phyloP scores from a whole-genome alignment of 2,329 filamentous ascomycete species.

The Penicillium polonicum region DNA sequence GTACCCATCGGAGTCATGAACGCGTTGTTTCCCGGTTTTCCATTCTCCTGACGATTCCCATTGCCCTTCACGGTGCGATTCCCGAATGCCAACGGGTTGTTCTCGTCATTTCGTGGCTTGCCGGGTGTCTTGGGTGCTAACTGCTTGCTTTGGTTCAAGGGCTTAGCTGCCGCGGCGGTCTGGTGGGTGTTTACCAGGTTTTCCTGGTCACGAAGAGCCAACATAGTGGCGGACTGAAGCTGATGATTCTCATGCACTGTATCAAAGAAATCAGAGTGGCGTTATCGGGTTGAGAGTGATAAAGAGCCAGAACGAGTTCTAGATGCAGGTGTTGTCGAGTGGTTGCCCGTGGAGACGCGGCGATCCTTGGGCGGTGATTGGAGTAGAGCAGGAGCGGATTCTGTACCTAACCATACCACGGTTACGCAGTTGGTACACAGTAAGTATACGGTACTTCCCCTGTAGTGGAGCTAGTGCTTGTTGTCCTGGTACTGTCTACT shows the following conservation, averaged over 20 bases:
- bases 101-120: constrained; percentile 84
- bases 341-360: constrained; percentile 44
- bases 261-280: constrained; percentile 11
- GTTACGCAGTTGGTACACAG: constrained; percentile 10
- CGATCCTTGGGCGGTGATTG: constrained; percentile 24
- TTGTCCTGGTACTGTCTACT: constrained; percentile 13
- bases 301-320: constrained; percentile 20
- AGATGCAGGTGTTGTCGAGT: constrained; percentile 29
- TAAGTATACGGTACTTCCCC: constrained; percentile 18
- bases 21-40: constrained; percentile 60
- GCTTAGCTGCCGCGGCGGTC: constrained; percentile 68
- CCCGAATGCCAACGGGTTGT: constrained; percentile 60
- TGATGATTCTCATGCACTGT: constrained; percentile 22
- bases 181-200: constrained; percentile 78
- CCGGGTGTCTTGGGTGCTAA: constrained; percentile 76
- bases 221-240: constrained; percentile 54
- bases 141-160: constrained; percentile 64
- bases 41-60: constrained; percentile 58
- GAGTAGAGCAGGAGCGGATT: constrained; percentile 9
- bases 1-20: constrained; percentile 80
- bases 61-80: constrained; percentile 60
- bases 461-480: constrained; percentile 6
- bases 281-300: constrained; percentile 3
- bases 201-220: constrained; percentile 81
- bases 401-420: constrained; percentile 10